Evolutionary conservation across 2,329 filamentous ascomycete genomes (phyloP), one percentile per base, ranked within the genome.

Genomic region (Claviceps fusiformis): DNA sequence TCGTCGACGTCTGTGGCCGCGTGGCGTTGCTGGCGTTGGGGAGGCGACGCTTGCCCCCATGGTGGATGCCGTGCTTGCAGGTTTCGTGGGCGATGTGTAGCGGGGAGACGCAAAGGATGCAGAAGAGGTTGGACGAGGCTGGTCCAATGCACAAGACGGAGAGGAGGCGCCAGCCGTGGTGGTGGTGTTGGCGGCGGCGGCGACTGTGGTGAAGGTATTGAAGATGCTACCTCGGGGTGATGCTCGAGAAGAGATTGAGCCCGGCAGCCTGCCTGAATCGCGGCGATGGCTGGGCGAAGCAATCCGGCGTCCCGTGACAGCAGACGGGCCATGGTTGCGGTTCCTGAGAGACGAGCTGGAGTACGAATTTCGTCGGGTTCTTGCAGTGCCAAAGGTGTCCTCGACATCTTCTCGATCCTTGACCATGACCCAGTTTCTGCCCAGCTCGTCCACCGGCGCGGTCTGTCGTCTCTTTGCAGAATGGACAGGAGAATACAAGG

Each of bases 361-460:
- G 15, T 61, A 55, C 7, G 60, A 56, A 45, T 63, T 61, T 49
- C 65, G 62, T 31, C 63, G 64, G 13, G 62, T 62, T 48, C 63
- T 57, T 41, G 35, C 24, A 27, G 24, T 41, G n/a, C 45, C 44
- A 4, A 9, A 27, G 15, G 19, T 67, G 55, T 58, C 27, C 4
- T 35, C 48, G 9, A 19, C 48, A 60, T 62, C 66, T 48, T 76
- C 75, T 55, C 63, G 66, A 46, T 76, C 75, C 55, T 72, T 72
- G 31, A 90, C 81, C 59, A 90, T 75, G 33, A 90, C 83, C 86
- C 86, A 90, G 68, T 83, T 87, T 55, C 76, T 78, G 35, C 79
- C 74, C 6, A 87, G 71, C 47, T 85, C 80, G 58, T 81, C 77
- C 19, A 73, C 71, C 1, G 72, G 65, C 54, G 72, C 69, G n/a